Evolutionary conservation across 306 rosid species (phyloP).

Genomic region (Quercus agrifolia): DNA sequence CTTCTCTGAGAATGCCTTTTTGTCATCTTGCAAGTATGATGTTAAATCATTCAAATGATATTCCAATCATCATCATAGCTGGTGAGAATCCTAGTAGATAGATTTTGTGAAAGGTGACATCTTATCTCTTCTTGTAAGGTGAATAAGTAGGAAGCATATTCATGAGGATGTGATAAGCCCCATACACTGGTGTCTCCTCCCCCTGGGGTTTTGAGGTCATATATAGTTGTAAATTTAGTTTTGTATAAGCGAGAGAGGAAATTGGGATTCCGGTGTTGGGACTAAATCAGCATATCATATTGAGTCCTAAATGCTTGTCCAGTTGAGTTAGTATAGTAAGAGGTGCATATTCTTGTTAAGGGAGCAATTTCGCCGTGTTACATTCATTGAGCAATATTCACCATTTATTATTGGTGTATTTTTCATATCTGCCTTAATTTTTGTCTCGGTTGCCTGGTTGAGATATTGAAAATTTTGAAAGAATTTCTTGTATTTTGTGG

Average conservation of each 20-base stretch:
- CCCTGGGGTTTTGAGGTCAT: background rate
- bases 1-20: background rate
- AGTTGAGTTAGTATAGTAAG: background rate
- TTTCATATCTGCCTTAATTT: background rate
- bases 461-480: background rate
- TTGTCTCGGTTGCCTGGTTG: background rate
- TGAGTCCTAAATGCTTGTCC: background rate
- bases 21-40: background rate
- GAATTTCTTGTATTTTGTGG: background rate
- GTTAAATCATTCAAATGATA: background rate
- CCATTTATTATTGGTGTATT: background rate
- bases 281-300: background rate
- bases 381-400: background rate
- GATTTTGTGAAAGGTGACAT: too few species aligned
- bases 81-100: too few species aligned
- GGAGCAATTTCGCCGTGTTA: conserved; percentile 1
- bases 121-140: too few species aligned
- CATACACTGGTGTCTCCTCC: too few species aligned
- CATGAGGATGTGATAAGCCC: too few species aligned
- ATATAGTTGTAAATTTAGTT: background rate
- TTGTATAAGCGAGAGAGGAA: too few species aligned
- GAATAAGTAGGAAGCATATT: too few species aligned
- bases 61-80: too few species aligned
- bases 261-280: background rate
- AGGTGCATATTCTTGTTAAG: too few species aligned